phyloP scores from a whole-genome alignment of 2,329 filamentous ascomycete genomes.

The Canariomyces notabilis region DNA sequence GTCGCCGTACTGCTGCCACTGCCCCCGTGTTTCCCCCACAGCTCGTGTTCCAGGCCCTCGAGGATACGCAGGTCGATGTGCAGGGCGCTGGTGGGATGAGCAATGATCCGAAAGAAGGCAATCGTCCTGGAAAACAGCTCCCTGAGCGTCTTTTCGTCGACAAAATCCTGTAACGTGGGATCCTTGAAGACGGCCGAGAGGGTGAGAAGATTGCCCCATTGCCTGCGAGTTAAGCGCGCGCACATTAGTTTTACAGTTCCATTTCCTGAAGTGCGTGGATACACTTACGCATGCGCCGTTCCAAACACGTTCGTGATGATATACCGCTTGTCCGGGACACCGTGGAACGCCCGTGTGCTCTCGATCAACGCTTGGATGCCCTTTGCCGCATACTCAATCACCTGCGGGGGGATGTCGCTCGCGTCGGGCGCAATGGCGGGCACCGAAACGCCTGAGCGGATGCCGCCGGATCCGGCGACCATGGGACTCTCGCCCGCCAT shows the following conservation, averaged over 20 bases:
- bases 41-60: constrained; percentile 45
- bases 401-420: constrained; percentile 34
- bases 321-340: constrained; percentile 57
- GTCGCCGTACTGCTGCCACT: constrained; percentile 12
- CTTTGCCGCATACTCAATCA: constrained; percentile 51
- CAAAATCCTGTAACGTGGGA: constrained; percentile 51
- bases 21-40: constrained; percentile 26
- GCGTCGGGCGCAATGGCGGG: constrained; percentile 12
- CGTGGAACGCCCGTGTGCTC: constrained; percentile 78
- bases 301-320: constrained; percentile 96
- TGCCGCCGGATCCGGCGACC: constrained; percentile 22
- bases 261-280: background rate
- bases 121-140: constrained; percentile 69
- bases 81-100: constrained; percentile 70
- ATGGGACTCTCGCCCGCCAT: constrained; percentile 13
- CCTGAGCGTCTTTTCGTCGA: constrained; percentile 52
- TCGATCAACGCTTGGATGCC: constrained; percentile 72
- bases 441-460: constrained; percentile 4
- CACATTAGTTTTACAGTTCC: background rate
- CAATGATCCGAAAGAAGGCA: constrained; percentile 63
- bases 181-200: constrained; percentile 76
- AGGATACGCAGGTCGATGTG: constrained; percentile 71
- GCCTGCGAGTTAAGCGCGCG: constrained; percentile 39
- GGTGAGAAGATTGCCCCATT: constrained; percentile 96
- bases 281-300: constrained; percentile 84